Evolutionary conservation across 345 rosid species (phyloP).

Genomic region (Erodium maritimum): DNA sequence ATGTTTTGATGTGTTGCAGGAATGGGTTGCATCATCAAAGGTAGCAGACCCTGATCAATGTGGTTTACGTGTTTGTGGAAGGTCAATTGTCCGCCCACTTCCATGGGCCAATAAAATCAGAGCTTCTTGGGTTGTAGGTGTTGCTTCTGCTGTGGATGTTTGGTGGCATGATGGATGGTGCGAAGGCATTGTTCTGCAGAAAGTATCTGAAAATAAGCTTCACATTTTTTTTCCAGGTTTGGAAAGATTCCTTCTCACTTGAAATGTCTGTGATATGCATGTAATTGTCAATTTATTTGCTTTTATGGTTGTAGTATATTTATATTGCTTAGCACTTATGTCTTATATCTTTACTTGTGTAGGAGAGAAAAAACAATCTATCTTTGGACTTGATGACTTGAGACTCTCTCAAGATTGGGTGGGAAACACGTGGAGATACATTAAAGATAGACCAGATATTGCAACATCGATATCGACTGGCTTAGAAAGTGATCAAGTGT

Average conservation of each 20-base stretch:
- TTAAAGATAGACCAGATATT: constrained; percentile 35
- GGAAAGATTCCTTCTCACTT: constrained; percentile 11
- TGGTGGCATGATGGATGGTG: constrained; percentile 87
- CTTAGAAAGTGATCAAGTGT: constrained; percentile 18
- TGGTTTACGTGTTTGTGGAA: constrained; percentile 39
- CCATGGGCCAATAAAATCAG: constrained; percentile 10
- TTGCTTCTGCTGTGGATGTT: constrained; percentile 68
- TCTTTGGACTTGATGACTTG: constrained; percentile 29
- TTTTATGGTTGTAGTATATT: not conserved
- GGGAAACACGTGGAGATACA: constrained; percentile 41
- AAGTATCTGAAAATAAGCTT: constrained; percentile 39
- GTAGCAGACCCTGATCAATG: constrained; percentile 41
- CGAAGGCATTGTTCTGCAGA: constrained; percentile 62
- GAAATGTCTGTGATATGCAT: not conserved
- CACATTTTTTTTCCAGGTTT: constrained; percentile 64
- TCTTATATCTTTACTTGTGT: constrained; percentile 9
- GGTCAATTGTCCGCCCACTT: constrained; percentile 44
- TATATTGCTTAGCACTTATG: not conserved
- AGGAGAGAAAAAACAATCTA: constrained; percentile 55
- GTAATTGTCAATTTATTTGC: not conserved
- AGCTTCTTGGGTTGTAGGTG: constrained; percentile 15
- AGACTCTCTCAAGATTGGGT: constrained; percentile 66
- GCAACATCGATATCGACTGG: constrained; percentile 17
- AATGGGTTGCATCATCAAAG: constrained; percentile 56
- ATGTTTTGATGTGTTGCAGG: constrained; percentile 27